Percentiles rank a stretch among this genome's conserved stretches.
Evolutionary conservation across 192 early-diverging fungal genomes (phyloP).

Genomic region (Diversispora epigaea): DNA sequence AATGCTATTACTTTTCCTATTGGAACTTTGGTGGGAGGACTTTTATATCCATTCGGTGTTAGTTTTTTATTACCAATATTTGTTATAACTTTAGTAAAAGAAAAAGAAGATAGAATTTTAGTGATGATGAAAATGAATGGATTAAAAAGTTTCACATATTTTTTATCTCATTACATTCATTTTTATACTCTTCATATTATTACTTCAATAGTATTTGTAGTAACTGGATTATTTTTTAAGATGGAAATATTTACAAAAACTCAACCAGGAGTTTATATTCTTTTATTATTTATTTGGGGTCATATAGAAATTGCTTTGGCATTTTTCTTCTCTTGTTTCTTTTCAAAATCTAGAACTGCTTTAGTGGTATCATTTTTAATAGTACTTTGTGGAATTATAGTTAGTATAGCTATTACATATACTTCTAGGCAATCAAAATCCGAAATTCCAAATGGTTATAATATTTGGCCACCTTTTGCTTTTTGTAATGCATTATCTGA

Average conservation of each 20-base stretch:
- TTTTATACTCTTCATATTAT: conserved; percentile 62
- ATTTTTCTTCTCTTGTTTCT: conserved; percentile 66
- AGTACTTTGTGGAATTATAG: conserved; percentile 64
- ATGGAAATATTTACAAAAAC: conserved; percentile 68
- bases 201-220: conserved; percentile 59
- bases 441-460: conserved; percentile 45
- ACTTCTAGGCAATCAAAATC: conserved; percentile 39
- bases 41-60: conserved; percentile 72
- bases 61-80: conserved; percentile 73
- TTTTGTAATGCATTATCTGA: conserved; percentile 59
- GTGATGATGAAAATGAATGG: conserved; percentile 80
- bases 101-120: conserved; percentile 69
- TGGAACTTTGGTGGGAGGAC: conserved; percentile 55
- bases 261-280: conserved; percentile 45
- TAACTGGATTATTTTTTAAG: conserved; percentile 54
- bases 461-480: conserved; percentile 74
- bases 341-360: conserved; percentile 55
- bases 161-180: conserved; percentile 61
- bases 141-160: conserved; percentile 59
- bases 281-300: conserved; percentile 68
- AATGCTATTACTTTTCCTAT: conserved; percentile 54
- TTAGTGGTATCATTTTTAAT: conserved; percentile 64
- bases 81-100: conserved; percentile 64
- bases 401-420: conserved; percentile 52
- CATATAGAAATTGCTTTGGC: conserved; percentile 62